Base-by-base conservation (phyloP, 148 eudicot genomes). In the Rhododendron molle region DNA sequence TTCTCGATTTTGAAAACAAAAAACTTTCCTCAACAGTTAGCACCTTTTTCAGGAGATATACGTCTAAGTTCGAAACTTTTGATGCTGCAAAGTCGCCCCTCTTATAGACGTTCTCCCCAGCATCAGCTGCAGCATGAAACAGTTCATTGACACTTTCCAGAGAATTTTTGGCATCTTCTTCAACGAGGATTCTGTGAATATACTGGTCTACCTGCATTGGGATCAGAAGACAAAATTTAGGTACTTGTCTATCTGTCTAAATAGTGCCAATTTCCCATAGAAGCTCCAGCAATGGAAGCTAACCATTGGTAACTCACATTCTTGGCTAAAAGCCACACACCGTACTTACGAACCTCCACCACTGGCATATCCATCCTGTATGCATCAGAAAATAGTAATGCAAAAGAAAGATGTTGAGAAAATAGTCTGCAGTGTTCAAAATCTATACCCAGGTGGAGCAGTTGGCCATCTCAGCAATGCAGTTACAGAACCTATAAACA, bases 381-480 rank as follows among this genome's bases (percentile, higher is more conserved):
- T 80, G 79, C 78, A 78, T 77, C 54, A 13, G 34, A 85, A 38
- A 3, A 85, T 36, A 83, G 38, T 83, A 65, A 85, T 32, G 76
- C 46, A 84, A 85, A 86, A 84, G 32, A 78, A 76, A 82, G 15
- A 34, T 23, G 18, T 69, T 77, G 78, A 85, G 36, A 76, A 3
- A 78, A 46, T 60, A 86, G 28, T 62, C 6, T 76, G 58, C 50
- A 88, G 50, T 28, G n/a, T 23, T 32, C 46, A 69, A 46, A 23
- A 54, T 83, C 83, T 81, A 88, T 94, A 97, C 99, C 98, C 96
- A 83, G 91, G 67, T 85, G 98, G 99, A 88, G 98, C 99, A 85
- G 99, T 97, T 87, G 99, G 99, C 99, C 99, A 97, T 58, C 98
- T 90, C 85, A 97, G 88, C 84, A 97, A 89, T 73, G 96, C 94